Evolutionary conservation across 2,329 filamentous ascomycete genomes (phyloP), one percentile per base, ranked within the genome.

Genomic region (Penicillium sp.): DNA sequence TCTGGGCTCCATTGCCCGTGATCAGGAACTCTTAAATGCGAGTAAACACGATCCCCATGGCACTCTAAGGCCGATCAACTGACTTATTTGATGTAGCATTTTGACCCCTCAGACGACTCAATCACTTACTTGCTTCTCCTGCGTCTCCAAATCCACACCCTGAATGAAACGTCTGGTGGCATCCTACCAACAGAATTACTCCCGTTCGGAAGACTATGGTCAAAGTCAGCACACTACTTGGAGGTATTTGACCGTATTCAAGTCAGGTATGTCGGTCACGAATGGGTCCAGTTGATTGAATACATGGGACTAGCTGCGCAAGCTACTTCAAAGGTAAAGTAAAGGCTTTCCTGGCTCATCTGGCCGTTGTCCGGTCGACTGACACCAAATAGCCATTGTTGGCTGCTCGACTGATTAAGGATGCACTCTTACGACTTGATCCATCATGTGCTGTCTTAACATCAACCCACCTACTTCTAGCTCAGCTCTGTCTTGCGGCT

Each of bases 71-170:
- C 14, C 7, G 10, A 16, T 37, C 14, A 29, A 27, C 24, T 27
- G 4, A 35, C 31, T 42, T 48, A 37, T 39, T 14, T 45, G 52
- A 10, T 21, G 4, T 51, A 60, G 68, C 56, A 64, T 35, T 64
- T 87, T 56, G 78, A 87, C 63, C 85, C 87, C 21, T 71, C 79
- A 8, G 71, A 78, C 39, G 84, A 89, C 68, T 82, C 83, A 19
- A 78, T 88, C 59, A 77, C 83, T 9, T 89, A 87, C 71, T 73
- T 86, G 49, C 81, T 78, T 59, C 76, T 83, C 47, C 76, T 89
- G 37, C 71, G 78, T 47, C 76, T 78, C 31, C 79, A 81, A 59
- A 77, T 85, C 55, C 69, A 75, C 39, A 70, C 59, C 43, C 33
- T 67, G 31, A 68, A 76, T 65, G 71, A 76, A 64, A 70, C 68